Evolutionary conservation across 78 protist species (phyloP).

Genomic region (Pelomyxa schiedti): DNA sequence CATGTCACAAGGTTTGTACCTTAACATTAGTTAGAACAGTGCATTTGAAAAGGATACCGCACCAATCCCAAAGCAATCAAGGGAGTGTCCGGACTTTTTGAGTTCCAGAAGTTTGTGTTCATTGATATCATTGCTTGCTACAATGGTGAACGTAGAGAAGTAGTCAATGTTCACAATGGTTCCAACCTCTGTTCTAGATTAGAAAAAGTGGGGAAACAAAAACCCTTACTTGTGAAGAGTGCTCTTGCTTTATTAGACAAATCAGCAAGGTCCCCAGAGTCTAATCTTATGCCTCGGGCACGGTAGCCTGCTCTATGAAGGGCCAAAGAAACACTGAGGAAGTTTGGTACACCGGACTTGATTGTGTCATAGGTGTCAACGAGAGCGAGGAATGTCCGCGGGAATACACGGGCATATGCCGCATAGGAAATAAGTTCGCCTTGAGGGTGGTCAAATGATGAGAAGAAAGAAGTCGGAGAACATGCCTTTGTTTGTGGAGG

Average conservation of each 20-base stretch:
- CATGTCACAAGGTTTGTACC: constrained; percentile 67
- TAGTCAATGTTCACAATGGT: no score
- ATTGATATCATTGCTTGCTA: constrained; percentile 59
- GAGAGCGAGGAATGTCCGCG: constrained; percentile 54
- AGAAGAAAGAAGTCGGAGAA: no score
- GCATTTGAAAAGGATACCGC: no score
- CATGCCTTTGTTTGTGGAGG: no score
- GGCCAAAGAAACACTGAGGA: constrained; percentile 42
- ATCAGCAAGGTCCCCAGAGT: constrained; percentile 60
- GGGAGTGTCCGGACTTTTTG: constrained; percentile 15
- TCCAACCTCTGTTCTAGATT: no score
- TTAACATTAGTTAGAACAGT: no score
- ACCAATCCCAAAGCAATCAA: constrained; percentile 65
- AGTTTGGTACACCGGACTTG: constrained; percentile 49
- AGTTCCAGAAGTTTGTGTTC: constrained; percentile 42
- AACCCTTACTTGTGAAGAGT: not conserved
- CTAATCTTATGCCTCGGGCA: constrained; percentile 56
- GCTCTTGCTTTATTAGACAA: constrained; percentile 8
- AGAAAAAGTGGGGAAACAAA: no score
- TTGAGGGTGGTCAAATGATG: no score
- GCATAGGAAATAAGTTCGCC: constrained; percentile 63
- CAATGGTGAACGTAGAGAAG: constrained; percentile 13
- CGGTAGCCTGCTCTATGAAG: constrained; percentile 27
- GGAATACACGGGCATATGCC: constrained; percentile 58
- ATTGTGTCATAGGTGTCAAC: constrained; percentile 71